Evolutionary conservation across 2,329 filamentous ascomycete species (phyloP).

Genomic region (Pseudogymnoascus sp.): DNA sequence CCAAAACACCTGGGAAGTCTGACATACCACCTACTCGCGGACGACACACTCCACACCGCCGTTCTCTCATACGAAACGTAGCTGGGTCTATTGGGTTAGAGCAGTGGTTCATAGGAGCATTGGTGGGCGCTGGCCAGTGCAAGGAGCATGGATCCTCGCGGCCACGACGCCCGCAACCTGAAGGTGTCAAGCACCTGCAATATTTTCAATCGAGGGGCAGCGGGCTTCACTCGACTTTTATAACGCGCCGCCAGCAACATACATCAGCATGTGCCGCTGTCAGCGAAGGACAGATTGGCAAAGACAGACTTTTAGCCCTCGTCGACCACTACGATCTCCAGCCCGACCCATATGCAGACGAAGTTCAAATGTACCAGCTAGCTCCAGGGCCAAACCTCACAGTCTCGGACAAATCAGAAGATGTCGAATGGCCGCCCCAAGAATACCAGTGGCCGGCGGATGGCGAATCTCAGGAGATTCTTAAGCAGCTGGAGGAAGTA

Average conservation of each 20-base stretch:
- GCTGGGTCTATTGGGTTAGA: slow-evolving; percentile 18
- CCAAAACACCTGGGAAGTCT: slow-evolving; percentile 20
- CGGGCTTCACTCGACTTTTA: neutral
- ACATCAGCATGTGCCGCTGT: neutral
- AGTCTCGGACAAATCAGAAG: slow-evolving; percentile 44
- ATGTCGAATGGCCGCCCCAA: slow-evolving; percentile 31
- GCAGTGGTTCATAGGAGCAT: slow-evolving; percentile 28
- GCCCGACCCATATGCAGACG: slow-evolving; percentile 38
- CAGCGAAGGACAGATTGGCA: slow-evolving; percentile 11
- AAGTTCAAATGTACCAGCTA: slow-evolving; percentile 39
- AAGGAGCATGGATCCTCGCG: neutral
- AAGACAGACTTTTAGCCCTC: slow-evolving; percentile 44
- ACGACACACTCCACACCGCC: neutral
- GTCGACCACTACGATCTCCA: slow-evolving; percentile 43
- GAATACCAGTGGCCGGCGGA: slow-evolving; percentile 25
- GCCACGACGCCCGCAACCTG: neutral
- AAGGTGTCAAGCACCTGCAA: slow-evolving; percentile 7
- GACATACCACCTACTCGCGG: slow-evolving; percentile 15
- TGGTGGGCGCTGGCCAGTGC: slow-evolving; percentile 25
- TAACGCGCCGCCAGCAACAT: slow-evolving; percentile 6
- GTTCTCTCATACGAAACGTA: neutral
- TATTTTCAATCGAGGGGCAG: neutral
- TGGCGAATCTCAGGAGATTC: slow-evolving; percentile 19
- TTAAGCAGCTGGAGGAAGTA: slow-evolving; percentile 18
- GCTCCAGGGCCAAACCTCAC: slow-evolving; percentile 41